Percentiles rank a stretch among this genome's conserved stretches.
These are phyloP conservation scores for Sphagnurus paluster DNA, from an alignment of 1,284 basidiomycete genomes.

Conservation along the genomic window DNA sequence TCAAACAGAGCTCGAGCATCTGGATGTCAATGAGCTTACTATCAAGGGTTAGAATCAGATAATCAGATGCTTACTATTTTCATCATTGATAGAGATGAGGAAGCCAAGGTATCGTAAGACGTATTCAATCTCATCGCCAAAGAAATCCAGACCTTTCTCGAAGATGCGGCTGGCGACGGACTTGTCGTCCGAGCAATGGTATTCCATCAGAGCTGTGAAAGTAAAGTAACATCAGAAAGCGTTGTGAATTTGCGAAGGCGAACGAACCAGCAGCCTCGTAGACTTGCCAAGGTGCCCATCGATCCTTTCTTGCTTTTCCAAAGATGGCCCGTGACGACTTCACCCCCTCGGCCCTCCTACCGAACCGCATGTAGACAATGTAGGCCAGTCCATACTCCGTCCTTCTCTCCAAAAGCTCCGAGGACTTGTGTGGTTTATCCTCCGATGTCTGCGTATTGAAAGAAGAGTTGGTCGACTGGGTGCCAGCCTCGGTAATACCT, in stretches of 20 bases:
- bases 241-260: constrained; percentile 1
- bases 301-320: constrained; percentile 82
- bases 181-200: constrained; percentile 88
- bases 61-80: constrained; percentile 70
- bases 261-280: constrained; percentile 84
- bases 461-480: constrained; percentile 27
- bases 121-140: constrained; percentile 83
- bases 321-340: constrained; percentile 83
- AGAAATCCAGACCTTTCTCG: constrained; percentile 89
- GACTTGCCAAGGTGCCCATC: constrained; percentile 88
- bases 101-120: constrained; percentile 91
- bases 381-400: constrained; percentile 70
- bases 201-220: constrained; percentile 86
- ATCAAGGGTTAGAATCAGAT: constrained; percentile 10
- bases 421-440: constrained; percentile 44
- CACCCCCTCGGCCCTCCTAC: constrained; percentile 78
- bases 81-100: constrained; percentile 93
- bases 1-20: constrained; percentile 97
- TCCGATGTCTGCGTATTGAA: constrained; percentile 37
- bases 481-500: constrained; percentile 6
- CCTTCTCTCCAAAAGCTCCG: constrained; percentile 60
- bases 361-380: constrained; percentile 94
- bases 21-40: constrained; percentile 30
- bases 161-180: constrained; percentile 90
- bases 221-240: neutral